phyloP scores from a whole-genome alignment of 1,284 basidiomycete species.

The Apiotrichum brassicae region DNA sequence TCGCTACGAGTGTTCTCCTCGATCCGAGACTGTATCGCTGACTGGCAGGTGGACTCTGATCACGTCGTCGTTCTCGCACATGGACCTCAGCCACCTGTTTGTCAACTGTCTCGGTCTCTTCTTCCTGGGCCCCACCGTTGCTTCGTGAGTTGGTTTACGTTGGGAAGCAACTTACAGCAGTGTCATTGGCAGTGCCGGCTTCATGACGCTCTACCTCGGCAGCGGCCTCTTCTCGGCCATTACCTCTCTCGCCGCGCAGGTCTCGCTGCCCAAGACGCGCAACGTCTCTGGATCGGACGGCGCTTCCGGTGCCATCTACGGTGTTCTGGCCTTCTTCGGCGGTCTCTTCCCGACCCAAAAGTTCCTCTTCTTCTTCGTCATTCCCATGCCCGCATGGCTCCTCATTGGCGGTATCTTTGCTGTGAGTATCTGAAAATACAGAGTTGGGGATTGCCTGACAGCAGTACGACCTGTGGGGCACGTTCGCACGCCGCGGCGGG shows the following conservation, averaged over 20 bases:
- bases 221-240: conserved; percentile 60
- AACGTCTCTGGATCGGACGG: conserved; percentile 48
- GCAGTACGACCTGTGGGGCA: conserved; percentile 28
- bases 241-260: conserved; percentile 50
- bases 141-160: conserved; percentile 43
- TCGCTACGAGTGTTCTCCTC: no score
- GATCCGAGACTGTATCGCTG: no score
- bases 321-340: conserved; percentile 57
- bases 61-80: conserved; percentile 69
- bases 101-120: conserved; percentile 74
- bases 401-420: conserved; percentile 67
- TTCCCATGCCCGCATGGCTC: conserved; percentile 78
- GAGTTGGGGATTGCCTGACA: no score
- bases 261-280: neutral
- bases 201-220: conserved; percentile 70
- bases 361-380: conserved; percentile 72
- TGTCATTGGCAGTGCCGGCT: conserved; percentile 62
- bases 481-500: conserved; percentile 10
- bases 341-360: conserved; percentile 62
- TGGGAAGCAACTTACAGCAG: conserved; percentile 15
- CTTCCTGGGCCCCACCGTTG: conserved; percentile 67
- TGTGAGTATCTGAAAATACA: conserved; percentile 25
- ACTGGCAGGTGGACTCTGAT: conserved; percentile 66
- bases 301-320: conserved; percentile 51
- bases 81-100: conserved; percentile 58